Percentiles rank a stretch among this genome's conserved stretches.
Conservation (phyloP, 495 filamentous ascomycete species). For the Aspergillus funiculosus region DNA sequence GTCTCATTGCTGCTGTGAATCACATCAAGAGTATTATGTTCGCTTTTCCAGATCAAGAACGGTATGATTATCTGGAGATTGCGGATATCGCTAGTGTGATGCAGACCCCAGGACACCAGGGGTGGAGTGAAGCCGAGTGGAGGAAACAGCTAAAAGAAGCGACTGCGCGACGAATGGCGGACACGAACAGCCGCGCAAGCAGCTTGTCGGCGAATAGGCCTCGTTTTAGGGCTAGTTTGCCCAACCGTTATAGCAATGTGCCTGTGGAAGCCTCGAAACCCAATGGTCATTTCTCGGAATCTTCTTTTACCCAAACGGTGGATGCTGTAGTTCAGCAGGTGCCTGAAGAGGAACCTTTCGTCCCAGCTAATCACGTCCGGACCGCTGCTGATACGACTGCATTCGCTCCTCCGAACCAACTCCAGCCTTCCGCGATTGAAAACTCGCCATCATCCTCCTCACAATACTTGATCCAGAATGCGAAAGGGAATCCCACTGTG, state of each 20-base stretch:
- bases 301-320: slow-evolving; percentile 34
- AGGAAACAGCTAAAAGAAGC: slow-evolving; percentile 81
- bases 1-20: slow-evolving; percentile 77
- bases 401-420: slow-evolving; percentile 12
- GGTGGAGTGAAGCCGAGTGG: slow-evolving; percentile 91
- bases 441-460: slow-evolving; percentile 29
- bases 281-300: slow-evolving; percentile 48
- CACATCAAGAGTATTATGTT: slow-evolving; percentile 95
- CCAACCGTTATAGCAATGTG: slow-evolving; percentile 38
- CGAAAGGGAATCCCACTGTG: slow-evolving; percentile 18
- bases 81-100: slow-evolving; percentile 77
- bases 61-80: slow-evolving; percentile 88
- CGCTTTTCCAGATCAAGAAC: slow-evolving; percentile 82
- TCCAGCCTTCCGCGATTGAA: slow-evolving; percentile 29
- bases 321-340: slow-evolving; percentile 34
- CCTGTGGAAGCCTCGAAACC: slow-evolving; percentile 34
- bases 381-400: slow-evolving; percentile 51
- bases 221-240: slow-evolving; percentile 63
- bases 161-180: slow-evolving; percentile 70
- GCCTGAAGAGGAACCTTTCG: slow-evolving; percentile 34
- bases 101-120: slow-evolving; percentile 64
- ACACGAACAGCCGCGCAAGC: slow-evolving; percentile 45
- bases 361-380: slow-evolving; percentile 41
- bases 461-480: slow-evolving; percentile 39
- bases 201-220: slow-evolving; percentile 57